Percentiles rank a stretch among this genome's conserved stretches.
phyloP scores from a whole-genome alignment of 768 basidiomycete genomes.

The Mycena haematopus region DNA sequence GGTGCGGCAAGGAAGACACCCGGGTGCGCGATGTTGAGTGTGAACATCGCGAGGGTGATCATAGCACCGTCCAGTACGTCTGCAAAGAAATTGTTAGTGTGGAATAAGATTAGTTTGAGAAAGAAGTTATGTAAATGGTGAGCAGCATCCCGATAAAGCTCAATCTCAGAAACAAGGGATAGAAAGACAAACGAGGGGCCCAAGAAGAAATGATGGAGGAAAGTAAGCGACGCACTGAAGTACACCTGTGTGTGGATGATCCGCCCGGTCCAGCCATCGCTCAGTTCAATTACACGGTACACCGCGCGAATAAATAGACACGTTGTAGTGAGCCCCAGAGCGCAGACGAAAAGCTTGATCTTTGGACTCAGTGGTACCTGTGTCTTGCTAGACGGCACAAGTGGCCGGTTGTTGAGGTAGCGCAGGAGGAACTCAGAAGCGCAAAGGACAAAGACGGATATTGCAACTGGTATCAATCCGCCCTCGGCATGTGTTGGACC shows the following conservation, averaged over 20 bases:
- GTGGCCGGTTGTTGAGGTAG: conserved; percentile 29
- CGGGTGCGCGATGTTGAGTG: conserved; percentile 25
- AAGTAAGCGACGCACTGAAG: conserved; percentile 38
- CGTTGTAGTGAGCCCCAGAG: conserved; percentile 27
- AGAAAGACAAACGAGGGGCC: no score
- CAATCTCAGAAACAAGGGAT: no score
- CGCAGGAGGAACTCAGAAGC: conserved; percentile 51
- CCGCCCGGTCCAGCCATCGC: conserved; percentile 41
- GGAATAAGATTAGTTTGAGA: no score
- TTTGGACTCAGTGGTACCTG: background rate
- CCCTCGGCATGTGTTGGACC: no score
- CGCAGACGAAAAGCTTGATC: conserved; percentile 8
- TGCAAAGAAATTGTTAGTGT: background rate
- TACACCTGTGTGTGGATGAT: conserved; percentile 41
- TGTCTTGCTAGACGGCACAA: background rate
- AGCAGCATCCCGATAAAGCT: no score
- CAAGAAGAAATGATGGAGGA: no score
- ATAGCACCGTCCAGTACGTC: conserved; percentile 31
- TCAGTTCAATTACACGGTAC: conserved; percentile 44
- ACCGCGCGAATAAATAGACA: conserved; percentile 34
- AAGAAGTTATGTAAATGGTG: no score
- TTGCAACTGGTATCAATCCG: conserved; percentile 12
- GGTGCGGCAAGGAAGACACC: no score
- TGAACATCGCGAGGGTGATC: conserved; percentile 26
- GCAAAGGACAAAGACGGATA: conserved; percentile 35